Conservation (phyloP, 768 basidiomycete species). For the Scleroderma citrinum region DNA sequence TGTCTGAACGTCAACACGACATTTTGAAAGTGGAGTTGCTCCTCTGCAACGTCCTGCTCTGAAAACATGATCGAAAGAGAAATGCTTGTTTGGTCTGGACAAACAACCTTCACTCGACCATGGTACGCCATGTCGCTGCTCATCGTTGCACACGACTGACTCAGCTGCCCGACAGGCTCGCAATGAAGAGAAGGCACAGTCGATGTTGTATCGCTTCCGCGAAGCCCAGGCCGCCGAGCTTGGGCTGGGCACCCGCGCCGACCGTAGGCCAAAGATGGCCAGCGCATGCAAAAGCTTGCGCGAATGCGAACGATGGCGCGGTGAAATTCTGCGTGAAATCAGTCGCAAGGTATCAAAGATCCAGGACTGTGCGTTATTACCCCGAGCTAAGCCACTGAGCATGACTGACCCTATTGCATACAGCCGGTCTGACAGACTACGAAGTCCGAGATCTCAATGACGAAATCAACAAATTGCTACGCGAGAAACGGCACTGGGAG, state of each 20-base stretch:
- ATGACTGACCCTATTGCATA: background rate
- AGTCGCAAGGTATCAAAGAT: slow-evolving; percentile 97
- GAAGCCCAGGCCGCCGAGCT: slow-evolving; percentile 96
- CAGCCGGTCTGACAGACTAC: slow-evolving; percentile 91
- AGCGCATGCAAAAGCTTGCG: slow-evolving; percentile 85
- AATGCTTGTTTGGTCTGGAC: too few species aligned
- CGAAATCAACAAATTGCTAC: slow-evolving; percentile 92
- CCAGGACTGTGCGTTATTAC: slow-evolving; percentile 69
- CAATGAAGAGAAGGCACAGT: slow-evolving; percentile 98
- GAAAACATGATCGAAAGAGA: slow-evolving; percentile 15
- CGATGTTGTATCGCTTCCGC: slow-evolving; percentile 91
- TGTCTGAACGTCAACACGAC: slow-evolving; percentile 70
- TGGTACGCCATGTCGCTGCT: too few species aligned
- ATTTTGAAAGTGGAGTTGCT: slow-evolving; percentile 67
- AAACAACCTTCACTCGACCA: too few species aligned
- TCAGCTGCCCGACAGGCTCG: slow-evolving; percentile 77
- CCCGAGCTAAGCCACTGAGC: too few species aligned
- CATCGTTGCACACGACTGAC: too few species aligned
- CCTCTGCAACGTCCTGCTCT: slow-evolving; percentile 40
- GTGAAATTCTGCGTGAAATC: slow-evolving; percentile 91
- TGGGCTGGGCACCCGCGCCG: slow-evolving; percentile 78
- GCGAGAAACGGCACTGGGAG: slow-evolving; percentile 97
- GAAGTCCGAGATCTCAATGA: slow-evolving; percentile 95
- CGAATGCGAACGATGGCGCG: slow-evolving; percentile 94
- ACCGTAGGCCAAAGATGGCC: slow-evolving; percentile 90